phyloP scores from a whole-genome alignment of 2,329 filamentous ascomycete species.

The Claviceps digitariae region DNA sequence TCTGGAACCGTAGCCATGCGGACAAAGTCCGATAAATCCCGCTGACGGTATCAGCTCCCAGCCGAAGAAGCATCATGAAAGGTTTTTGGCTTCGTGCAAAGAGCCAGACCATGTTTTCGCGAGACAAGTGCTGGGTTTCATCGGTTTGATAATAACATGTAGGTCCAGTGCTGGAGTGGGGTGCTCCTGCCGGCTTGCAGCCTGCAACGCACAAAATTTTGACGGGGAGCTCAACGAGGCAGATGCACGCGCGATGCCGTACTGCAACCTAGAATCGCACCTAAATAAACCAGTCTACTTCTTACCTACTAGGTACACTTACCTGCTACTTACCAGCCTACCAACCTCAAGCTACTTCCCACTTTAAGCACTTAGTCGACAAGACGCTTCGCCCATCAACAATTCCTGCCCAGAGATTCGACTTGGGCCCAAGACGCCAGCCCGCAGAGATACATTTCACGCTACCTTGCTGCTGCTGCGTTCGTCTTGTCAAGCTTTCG shows the following conservation, averaged over 20 bases:
- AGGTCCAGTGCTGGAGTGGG: neutral
- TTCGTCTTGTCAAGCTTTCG: neutral
- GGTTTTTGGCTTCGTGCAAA: no score
- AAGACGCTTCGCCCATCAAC: neutral
- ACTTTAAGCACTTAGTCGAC: no score
- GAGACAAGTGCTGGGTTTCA: no score
- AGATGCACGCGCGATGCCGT: neutral
- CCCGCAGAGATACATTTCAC: neutral
- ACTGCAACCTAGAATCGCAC: neutral
- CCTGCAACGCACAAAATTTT: neutral
- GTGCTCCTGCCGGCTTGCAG: neutral
- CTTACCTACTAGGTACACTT: no score
- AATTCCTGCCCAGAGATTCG: neutral
- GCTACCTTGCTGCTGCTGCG: neutral
- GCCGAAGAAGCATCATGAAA: no score
- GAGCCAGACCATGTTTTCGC: no score
- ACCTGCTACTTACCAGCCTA: no score
- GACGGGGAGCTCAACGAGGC: slow-evolving; percentile 2
- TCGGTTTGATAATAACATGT: no score
- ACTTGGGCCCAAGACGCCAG: neutral
- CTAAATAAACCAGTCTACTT: no score
- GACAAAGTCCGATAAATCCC: neutral
- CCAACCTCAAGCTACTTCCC: no score
- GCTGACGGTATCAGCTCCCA: neutral
- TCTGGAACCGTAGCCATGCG: no score